Evolutionary conservation across 2,329 filamentous ascomycete genomes (phyloP).

Genomic region (Alternaria arbusti): DNA sequence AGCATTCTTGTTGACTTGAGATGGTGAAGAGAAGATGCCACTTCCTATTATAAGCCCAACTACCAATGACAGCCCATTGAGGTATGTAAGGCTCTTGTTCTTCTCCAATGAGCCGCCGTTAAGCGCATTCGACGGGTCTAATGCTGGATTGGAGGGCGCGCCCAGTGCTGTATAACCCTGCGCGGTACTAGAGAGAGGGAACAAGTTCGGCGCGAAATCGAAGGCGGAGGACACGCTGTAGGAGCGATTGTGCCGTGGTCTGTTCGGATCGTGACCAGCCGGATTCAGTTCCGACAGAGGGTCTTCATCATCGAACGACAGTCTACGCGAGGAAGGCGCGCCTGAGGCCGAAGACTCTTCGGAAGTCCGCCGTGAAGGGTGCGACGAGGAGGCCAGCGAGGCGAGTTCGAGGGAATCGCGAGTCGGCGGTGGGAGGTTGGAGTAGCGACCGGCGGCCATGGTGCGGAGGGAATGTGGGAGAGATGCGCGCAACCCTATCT

Average conservation of each 20-base stretch:
- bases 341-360: constrained; percentile 79
- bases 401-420: constrained; percentile 97
- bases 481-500: constrained; percentile 23
- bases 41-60: constrained; percentile 94
- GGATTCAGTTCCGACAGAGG: constrained; percentile 67
- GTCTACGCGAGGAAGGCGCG: constrained; percentile 86
- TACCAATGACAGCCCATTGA: constrained; percentile 91
- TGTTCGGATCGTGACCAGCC: constrained; percentile 53
- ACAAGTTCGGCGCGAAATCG: constrained; percentile 92
- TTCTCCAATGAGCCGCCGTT: constrained; percentile 87
- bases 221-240: constrained; percentile 94
- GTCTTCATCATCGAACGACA: constrained; percentile 88
- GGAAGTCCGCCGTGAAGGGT: constrained; percentile 68
- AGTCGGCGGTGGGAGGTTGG: constrained; percentile 50
- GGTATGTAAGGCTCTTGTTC: constrained; percentile 91
- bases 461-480: constrained; percentile 17
- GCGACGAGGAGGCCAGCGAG: constrained; percentile 86
- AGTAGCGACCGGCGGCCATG: constrained; percentile 47
- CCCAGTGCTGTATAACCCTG: constrained; percentile 83
- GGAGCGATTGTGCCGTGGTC: constrained; percentile 65
- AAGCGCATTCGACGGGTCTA: constrained; percentile 63
- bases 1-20: constrained; percentile 88
- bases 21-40: constrained; percentile 94
- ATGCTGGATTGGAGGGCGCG: constrained; percentile 66
- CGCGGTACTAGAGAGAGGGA: constrained; percentile 85